Conservation (phyloP, 371 early-diverging fungal genomes). For the Capillidium rhysosporum region DNA sequence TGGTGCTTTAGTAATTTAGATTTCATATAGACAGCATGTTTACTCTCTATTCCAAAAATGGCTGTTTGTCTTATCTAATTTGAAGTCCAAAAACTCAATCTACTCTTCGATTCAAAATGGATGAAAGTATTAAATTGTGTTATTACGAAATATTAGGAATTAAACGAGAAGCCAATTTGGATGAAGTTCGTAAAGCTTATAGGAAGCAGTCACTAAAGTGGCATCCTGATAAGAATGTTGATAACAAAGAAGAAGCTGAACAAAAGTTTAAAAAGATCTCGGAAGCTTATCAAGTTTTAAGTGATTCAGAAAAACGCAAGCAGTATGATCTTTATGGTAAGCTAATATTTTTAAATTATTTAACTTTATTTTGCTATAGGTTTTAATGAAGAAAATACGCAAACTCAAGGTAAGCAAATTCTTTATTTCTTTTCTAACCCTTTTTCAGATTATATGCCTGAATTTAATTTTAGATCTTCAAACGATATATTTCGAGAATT, state of each 20-base stretch:
- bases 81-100: no score
- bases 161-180: constrained; percentile 12
- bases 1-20: no score
- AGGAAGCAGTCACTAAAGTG: constrained; percentile 20
- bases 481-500: neutral
- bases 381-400: neutral
- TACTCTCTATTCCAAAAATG: no score
- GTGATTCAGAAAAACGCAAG: constrained; percentile 12
- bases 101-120: neutral
- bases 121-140: neutral
- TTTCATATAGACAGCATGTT: no score
- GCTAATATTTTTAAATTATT: neutral
- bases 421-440: neutral
- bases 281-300: constrained; percentile 28
- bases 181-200: constrained; percentile 24
- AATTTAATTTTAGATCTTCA: neutral
- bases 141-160: constrained; percentile 2
- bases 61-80: no score
- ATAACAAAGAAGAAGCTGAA: constrained; percentile 18
- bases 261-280: constrained; percentile 13
- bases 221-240: constrained; percentile 31
- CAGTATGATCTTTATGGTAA: neutral
- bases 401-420: neutral
- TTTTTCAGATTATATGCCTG: neutral
- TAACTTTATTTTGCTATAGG: no score